Percentiles rank a stretch among this genome's conserved stretches.
These are phyloP conservation scores for Barnettozyma sucrosica DNA, from an alignment of 805 yeast genomes.

Conservation along the genomic window DNA sequence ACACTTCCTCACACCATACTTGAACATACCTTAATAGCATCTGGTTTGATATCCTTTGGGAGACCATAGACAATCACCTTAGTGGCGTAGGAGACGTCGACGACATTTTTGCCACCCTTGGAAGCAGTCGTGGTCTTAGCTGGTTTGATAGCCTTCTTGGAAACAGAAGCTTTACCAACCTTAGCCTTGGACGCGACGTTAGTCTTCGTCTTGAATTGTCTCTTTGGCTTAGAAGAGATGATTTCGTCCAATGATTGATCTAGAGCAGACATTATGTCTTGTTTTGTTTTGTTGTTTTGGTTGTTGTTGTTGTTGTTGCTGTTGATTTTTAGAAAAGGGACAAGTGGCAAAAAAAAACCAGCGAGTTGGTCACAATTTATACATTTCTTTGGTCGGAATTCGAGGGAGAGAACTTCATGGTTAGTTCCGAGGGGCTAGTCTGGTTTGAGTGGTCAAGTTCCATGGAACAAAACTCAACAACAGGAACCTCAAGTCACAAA, in stretches of 20 bases:
- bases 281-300: constrained; percentile 13
- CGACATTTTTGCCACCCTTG: constrained; percentile 15
- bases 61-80: constrained; percentile 82
- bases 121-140: constrained; percentile 23
- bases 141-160: constrained; percentile 14
- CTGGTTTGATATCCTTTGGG: constrained; percentile 81
- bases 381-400: neutral
- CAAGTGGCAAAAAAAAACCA: constrained; percentile 1
- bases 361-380: constrained; percentile 4
- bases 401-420: neutral
- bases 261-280: constrained; percentile 80
- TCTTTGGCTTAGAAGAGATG: constrained; percentile 57
- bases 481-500: neutral
- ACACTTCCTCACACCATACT: neutral
- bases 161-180: constrained; percentile 17
- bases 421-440: neutral
- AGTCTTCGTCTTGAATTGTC: constrained; percentile 28
- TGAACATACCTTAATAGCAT: constrained; percentile 78
- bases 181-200: constrained; percentile 23
- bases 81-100: constrained; percentile 54
- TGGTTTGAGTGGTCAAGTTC: neutral
- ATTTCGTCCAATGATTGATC: constrained; percentile 95
- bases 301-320: constrained; percentile 2
- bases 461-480: neutral
- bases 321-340: neutral